phyloP scores from a whole-genome alignment of 495 filamentous ascomycete genomes.

The Hypoxylon trugodes region DNA sequence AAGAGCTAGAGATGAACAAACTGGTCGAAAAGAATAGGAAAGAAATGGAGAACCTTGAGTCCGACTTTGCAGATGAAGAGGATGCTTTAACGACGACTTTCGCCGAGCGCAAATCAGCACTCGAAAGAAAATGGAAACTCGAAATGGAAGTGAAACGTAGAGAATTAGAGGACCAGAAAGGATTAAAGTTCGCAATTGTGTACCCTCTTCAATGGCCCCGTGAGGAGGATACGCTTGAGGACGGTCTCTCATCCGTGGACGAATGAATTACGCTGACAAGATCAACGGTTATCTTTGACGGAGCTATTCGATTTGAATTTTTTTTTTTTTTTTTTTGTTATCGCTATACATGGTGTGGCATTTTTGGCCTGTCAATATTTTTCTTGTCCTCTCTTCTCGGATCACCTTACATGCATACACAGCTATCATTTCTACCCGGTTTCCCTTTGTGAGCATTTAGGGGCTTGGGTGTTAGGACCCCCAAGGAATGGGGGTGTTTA shows the following conservation, averaged over 20 bases:
- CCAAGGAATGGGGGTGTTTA: neutral
- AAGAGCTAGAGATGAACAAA: constrained; percentile 68
- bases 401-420: neutral
- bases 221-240: constrained; percentile 33
- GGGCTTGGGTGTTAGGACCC: neutral
- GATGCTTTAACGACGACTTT: constrained; percentile 57
- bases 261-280: constrained; percentile 22
- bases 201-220: constrained; percentile 54
- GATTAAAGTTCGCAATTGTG: constrained; percentile 59
- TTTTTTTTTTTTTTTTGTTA: no score
- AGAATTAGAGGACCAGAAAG: constrained; percentile 62
- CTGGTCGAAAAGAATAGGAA: constrained; percentile 61
- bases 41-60: constrained; percentile 65
- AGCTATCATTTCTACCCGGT: neutral
- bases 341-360: neutral
- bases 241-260: constrained; percentile 28
- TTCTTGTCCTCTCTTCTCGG: no score
- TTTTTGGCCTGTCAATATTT: neutral
- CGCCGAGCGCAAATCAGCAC: constrained; percentile 55
- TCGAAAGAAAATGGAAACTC: constrained; percentile 69
- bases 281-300: no score
- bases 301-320: no score
- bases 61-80: constrained; percentile 64
- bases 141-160: constrained; percentile 68
- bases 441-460: constrained; percentile 2